A percentile compares a stretch with the other conserved stretches of the same genome.
These are phyloP conservation scores for Rubia peregrina DNA, from an alignment of 305 asterid species.

Conservation along the genomic window DNA sequence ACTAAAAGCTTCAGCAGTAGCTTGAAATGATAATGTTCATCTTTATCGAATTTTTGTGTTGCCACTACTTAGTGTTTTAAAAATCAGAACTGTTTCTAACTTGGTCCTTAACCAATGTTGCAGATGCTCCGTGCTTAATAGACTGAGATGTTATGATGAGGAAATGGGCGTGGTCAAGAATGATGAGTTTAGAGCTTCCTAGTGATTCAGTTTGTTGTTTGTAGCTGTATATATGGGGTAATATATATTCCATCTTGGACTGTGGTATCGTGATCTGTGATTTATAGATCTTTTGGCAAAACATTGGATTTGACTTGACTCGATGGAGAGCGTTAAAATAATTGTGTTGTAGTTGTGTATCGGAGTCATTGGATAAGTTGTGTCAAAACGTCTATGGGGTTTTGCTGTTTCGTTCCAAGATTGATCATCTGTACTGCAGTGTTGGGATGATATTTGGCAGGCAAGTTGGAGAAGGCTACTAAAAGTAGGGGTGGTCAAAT, in stretches of 20 bases:
- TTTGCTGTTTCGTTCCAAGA: background rate
- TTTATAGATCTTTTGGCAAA: constrained; percentile 2
- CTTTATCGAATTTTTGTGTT: background rate
- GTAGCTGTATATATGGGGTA: constrained; percentile 17
- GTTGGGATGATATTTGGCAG: constrained; percentile 3
- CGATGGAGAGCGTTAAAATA: background rate
- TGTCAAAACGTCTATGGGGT: background rate
- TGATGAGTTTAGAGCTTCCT: constrained; percentile 7
- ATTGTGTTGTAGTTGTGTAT: constrained; percentile 7
- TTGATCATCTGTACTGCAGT: background rate
- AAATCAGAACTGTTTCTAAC: background rate
- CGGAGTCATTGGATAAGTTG: background rate
- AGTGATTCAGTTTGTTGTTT: constrained; percentile 10
- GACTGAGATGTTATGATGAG: background rate
- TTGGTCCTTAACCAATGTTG: constrained; percentile 6
- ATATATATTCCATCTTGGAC: constrained; percentile 3
- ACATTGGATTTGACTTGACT: background rate
- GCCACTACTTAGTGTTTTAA: background rate
- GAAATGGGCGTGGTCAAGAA: background rate
- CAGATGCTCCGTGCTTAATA: constrained; percentile 24
- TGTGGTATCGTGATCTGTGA: constrained; percentile 7
- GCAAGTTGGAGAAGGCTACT: background rate
- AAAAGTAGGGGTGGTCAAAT: no score
- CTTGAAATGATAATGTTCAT: background rate
- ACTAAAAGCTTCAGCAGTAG: background rate